Percentiles rank a stretch among this genome's conserved stretches.
Conservation (phyloP, 352 stramenopile species). For the Pythium phragmiticola region DNA sequence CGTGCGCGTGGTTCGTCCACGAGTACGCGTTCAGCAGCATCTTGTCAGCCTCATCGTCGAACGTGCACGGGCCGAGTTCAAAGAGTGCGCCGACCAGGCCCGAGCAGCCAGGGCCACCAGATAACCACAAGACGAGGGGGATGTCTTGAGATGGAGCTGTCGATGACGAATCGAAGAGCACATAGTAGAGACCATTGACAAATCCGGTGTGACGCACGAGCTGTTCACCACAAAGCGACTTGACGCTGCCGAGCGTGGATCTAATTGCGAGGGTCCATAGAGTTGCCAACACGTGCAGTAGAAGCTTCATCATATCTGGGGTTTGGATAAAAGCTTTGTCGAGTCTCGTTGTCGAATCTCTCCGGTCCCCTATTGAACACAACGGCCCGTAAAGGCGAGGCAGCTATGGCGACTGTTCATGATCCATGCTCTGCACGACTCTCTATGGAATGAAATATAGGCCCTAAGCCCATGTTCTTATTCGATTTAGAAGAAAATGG, state of each 20-base stretch:
- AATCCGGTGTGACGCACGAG: constrained; percentile 54
- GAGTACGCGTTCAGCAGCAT: constrained; percentile 88
- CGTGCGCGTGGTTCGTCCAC: constrained; percentile 94
- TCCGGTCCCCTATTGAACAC: background rate
- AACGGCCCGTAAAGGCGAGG: background rate
- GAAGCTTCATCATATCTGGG: constrained; percentile 9
- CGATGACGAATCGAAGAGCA: constrained; percentile 63
- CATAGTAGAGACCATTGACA: constrained; percentile 69
- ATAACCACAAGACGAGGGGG: constrained; percentile 96
- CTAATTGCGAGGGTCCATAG: background rate
- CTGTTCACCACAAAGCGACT: constrained; percentile 65
- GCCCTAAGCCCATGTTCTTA: background rate
- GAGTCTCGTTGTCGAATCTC: background rate
- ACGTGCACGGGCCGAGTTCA: constrained; percentile 95
- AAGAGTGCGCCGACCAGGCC: constrained; percentile 91
- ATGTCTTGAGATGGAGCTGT: constrained; percentile 10
- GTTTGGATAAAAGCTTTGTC: background rate
- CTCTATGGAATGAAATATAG: constrained; percentile 19
- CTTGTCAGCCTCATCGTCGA: constrained; percentile 55
- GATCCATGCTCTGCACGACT: background rate
- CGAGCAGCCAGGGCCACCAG: constrained; percentile 95
- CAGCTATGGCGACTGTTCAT: constrained; percentile 2
- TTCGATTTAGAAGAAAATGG: constrained; percentile 26
- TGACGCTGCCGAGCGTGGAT: background rate
- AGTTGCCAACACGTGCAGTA: constrained; percentile 6